These are phyloP conservation scores for Gossypium mustelinum DNA, from an alignment of 345 rosid genomes.

Conservation along the genomic window DNA sequence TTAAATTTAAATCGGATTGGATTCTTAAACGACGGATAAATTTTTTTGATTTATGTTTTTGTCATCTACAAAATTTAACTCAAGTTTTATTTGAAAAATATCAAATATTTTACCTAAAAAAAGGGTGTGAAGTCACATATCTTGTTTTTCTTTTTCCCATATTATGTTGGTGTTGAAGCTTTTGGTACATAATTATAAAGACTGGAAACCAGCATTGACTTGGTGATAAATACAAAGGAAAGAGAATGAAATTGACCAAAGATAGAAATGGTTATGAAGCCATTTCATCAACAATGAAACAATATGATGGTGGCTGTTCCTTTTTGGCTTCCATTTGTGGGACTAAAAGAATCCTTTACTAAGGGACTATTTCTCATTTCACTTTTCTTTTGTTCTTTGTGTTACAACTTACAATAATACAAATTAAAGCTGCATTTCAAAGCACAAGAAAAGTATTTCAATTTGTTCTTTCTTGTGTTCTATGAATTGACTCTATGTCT, in stretches of 20 bases:
- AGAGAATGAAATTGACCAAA: constrained; percentile 9
- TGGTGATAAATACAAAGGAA: not conserved
- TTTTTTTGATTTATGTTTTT: too few species aligned
- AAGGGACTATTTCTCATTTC: constrained; percentile 9
- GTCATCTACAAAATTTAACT: too few species aligned
- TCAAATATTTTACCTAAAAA: too few species aligned
- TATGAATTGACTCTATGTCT: not conserved
- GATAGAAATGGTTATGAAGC: not conserved
- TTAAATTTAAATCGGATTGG: too few species aligned
- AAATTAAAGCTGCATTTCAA: constrained; percentile 32
- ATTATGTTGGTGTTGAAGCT: not conserved
- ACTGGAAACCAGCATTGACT: constrained; percentile 3
- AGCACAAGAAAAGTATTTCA: constrained; percentile 20
- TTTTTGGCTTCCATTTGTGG: constrained; percentile 35
- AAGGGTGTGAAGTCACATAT: too few species aligned
- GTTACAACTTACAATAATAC: constrained; percentile 10
- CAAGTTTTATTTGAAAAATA: too few species aligned
- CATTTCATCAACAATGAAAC: constrained; percentile 15
- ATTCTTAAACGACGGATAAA: too few species aligned
- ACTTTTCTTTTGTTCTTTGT: not conserved
- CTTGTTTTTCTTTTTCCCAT: not conserved
- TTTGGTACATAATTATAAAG: not conserved
- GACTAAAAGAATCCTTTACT: constrained; percentile 28
- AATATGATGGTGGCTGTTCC: constrained; percentile 21
- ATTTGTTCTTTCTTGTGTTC: constrained; percentile 13